Percentiles rank a stretch among this genome's conserved stretches.
phyloP scores from a whole-genome alignment of 495 filamentous ascomycete species.

The Aspergillus bridgeri region DNA sequence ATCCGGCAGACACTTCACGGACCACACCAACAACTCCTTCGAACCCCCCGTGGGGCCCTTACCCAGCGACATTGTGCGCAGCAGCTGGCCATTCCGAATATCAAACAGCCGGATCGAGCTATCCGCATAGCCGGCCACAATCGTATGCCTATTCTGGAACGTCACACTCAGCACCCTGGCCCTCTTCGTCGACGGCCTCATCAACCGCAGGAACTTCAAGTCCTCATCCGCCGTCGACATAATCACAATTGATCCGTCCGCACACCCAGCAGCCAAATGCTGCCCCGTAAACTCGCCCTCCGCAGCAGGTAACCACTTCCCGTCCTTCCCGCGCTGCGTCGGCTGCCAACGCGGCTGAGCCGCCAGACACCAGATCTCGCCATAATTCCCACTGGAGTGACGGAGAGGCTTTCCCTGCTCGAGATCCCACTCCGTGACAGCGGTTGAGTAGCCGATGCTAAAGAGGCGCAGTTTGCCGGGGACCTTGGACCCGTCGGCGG shows the following conservation, averaged over 20 bases:
- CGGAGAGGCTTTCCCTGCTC: conserved; percentile 68
- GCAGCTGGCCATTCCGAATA: conserved; percentile 66
- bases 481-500: conserved; percentile 56
- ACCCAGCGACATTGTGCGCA: conserved; percentile 82
- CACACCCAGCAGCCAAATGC: conserved; percentile 83
- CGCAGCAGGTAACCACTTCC: conserved; percentile 27
- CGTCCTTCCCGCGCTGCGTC: conserved; percentile 35
- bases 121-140: conserved; percentile 89
- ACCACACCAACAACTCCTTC: conserved; percentile 88
- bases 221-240: conserved; percentile 81
- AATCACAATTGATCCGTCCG: conserved; percentile 83
- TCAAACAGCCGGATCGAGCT: conserved; percentile 89
- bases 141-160: conserved; percentile 77
- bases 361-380: conserved; percentile 93
- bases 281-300: conserved; percentile 55
- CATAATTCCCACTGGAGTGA: conserved; percentile 87
- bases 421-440: conserved; percentile 93
- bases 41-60: conserved; percentile 69
- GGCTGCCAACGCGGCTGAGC: conserved; percentile 68
- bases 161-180: conserved; percentile 82
- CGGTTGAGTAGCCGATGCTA: conserved; percentile 90
- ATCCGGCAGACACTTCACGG: conserved; percentile 78
- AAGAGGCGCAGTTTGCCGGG: conserved; percentile 82
- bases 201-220: conserved; percentile 63
- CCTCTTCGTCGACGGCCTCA: conserved; percentile 75